Base-by-base conservation (phyloP, 1,284 basidiomycete species). In the Ganoderma leucocontextum region DNA sequence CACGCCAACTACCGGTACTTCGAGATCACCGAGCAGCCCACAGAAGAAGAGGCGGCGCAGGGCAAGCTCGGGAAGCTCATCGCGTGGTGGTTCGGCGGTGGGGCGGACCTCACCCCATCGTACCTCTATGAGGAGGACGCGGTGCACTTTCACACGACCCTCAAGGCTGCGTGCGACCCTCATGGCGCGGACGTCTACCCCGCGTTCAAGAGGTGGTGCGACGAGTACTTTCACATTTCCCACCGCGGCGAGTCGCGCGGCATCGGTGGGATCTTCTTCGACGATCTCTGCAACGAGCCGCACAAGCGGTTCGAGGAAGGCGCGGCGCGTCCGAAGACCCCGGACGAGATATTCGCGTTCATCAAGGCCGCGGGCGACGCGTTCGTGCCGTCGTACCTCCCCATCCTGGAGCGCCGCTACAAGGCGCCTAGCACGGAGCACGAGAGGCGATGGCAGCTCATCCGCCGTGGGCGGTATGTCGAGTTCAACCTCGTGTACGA, bases 1-100 rank as follows among this genome's bases (percentile, higher is more conserved):
- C 97, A 99, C 81, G 91, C 95, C 73, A 99, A 99, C 82, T 99
- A 97, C 78, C 93, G 98, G 65, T 99, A 99, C 83, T 99, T 99
- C 80, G 98, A 99, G 82, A 87, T 96, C 73, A 90, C 89, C 17
- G 88, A 93, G 72, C 82, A 83, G 47, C 76, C 70, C 2, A 74
- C 65, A 10, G 77, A 80, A 39, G 81, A 79, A 49, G 74, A 79
- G 42, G 74, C 79, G 44, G 75, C 76, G 42, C 75, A 81, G 63
- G 78, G 83, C 64, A 69, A 66, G 33, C 67, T 70, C 36, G 70
- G 79, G 13, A 85, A 88, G 74, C 80, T 94, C 15, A 80, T 96
- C 47, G 93, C 96, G 10, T 99, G 97, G 96, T 99, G 98, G 98
- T 99, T 99, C 77, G 97, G 97, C 57, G 97, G 97, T 44, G 97